Base-by-base conservation (phyloP, 2,329 filamentous ascomycete genomes). In the Trichoderma citrinoviride region DNA sequence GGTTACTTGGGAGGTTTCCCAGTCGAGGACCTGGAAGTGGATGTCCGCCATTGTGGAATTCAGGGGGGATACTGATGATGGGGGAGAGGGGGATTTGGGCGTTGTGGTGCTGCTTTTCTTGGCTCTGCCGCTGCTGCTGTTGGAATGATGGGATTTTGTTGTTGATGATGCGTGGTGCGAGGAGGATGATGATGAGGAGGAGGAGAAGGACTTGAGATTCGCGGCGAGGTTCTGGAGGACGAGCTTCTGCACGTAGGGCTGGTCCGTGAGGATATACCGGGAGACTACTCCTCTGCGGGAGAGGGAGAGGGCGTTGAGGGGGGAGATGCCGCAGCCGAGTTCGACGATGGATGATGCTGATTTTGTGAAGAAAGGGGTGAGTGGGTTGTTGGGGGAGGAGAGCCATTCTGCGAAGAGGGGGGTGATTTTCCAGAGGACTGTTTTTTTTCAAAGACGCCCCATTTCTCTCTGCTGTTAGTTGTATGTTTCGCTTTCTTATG, bases 401-500 rank as follows among this genome's bases (percentile, higher is more conserved):
- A 98, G 83, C 92, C 92, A 98, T 68, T 86, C 81, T 23, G 93
- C 91, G 73, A 98, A 88, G 50, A 87, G 81, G 8, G 93, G 92
- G 0, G 92, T 94, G 70, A 97, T 90, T 76, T 91, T 93, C 95
- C 95, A 99, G 8, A 98, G 81, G 19, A 97, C 93, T 90, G n/a
- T 3, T 19, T 17, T 12, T 15, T 25, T 23, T 14, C 15, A 43
- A n/a, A n/a, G n/a, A n/a, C n/a, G n/a, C n/a, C n/a, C n/a, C n/a
- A n/a, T n/a, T n/a, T n/a, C n/a, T n/a, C n/a, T n/a, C n/a, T n/a
- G n/a, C 29, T 19, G 61, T 49, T 41, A 41, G 50, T 54, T 29
- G 7, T 47, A 29, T 17, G 17, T 58, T 21, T 25, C 14, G 5
- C 6, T 12, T 40, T 29, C 6, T 7, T 29, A n/a, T n/a, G n/a